A percentile compares a stretch with the other conserved stretches of the same genome.
phyloP scores from a whole-genome alignment of 2,329 filamentous ascomycete genomes.

The Fusarium nodosum region DNA sequence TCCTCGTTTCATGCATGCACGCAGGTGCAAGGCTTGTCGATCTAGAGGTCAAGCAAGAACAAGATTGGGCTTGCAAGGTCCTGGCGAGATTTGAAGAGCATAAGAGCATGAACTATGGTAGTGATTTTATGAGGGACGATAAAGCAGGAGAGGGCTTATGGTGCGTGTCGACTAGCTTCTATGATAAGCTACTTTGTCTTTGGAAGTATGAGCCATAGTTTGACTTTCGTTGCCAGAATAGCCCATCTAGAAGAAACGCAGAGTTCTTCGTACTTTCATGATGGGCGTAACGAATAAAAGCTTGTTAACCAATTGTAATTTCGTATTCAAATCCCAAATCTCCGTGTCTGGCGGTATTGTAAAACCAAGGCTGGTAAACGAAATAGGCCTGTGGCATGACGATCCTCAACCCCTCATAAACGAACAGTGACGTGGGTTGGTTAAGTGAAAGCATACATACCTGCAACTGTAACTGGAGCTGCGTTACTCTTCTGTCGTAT shows the following conservation, averaged over 20 bases:
- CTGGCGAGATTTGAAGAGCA: conserved; percentile 84
- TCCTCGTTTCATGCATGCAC: conserved; percentile 96
- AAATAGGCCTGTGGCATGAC: conserved; percentile 23
- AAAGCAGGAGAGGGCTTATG: conserved; percentile 50
- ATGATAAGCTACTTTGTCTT: conserved; percentile 77
- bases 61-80: conserved; percentile 72
- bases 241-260: neutral
- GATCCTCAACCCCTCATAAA: conserved; percentile 27
- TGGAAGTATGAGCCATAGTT: conserved; percentile 63
- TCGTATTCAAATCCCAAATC: conserved; percentile 3
- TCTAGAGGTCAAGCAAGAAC: conserved; percentile 55
- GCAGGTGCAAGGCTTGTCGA: conserved; percentile 79
- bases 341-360: neutral
- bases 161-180: conserved; percentile 81
- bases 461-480: neutral
- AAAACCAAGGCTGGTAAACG: conserved; percentile 22
- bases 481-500: neutral
- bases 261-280: neutral
- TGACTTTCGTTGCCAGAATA: neutral
- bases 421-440: conserved; percentile 26
- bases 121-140: conserved; percentile 70
- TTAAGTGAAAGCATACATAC: conserved; percentile 1
- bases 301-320: conserved; percentile 7
- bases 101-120: conserved; percentile 95
- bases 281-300: neutral